These are phyloP conservation scores for Yamadazyma triangularis DNA, from an alignment of 1,139 yeast genomes.

Conservation along the genomic window DNA sequence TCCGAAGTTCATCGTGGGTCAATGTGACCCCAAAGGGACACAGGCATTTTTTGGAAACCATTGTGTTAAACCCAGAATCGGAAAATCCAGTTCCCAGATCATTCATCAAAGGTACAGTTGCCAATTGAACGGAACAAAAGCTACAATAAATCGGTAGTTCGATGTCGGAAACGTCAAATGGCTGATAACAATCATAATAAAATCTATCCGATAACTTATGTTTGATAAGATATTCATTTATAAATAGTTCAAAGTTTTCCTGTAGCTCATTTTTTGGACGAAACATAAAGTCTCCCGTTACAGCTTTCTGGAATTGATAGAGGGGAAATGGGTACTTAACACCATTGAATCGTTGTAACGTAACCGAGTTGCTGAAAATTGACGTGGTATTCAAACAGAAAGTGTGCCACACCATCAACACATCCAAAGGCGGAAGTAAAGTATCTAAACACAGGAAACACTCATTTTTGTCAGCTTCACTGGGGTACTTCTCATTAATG, in stretches of 20 bases:
- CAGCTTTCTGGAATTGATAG: slow-evolving; percentile 4
- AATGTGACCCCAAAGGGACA: slow-evolving; percentile 7
- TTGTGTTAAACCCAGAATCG: neutral
- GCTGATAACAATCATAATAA: slow-evolving; percentile 5
- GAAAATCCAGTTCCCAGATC: slow-evolving; percentile 2
- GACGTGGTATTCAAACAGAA: slow-evolving; percentile 16
- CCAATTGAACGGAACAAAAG: slow-evolving; percentile 1
- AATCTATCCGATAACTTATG: slow-evolving; percentile 4
- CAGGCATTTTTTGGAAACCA: slow-evolving; percentile 1
- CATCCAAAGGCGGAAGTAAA: slow-evolving; percentile 28
- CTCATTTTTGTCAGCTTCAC: neutral
- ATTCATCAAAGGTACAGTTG: neutral
- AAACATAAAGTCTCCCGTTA: slow-evolving; percentile 4
- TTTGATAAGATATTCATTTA: slow-evolving; percentile 1
- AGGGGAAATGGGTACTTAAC: slow-evolving; percentile 26
- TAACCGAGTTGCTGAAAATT: slow-evolving; percentile 18
- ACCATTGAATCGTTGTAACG: slow-evolving; percentile 23
- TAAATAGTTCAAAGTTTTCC: slow-evolving; percentile 1
- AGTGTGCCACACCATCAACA: slow-evolving; percentile 38
- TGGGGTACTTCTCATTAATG: slow-evolving; percentile 5
- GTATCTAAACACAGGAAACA: no score
- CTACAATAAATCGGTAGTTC: slow-evolving; percentile 2
- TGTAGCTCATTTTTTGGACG: slow-evolving; percentile 1
- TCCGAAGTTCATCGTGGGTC: slow-evolving; percentile 17
- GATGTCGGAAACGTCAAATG: slow-evolving; percentile 5